Conservation (phyloP, 1,284 basidiomycete species). For the Ustilago hordei region DNA sequence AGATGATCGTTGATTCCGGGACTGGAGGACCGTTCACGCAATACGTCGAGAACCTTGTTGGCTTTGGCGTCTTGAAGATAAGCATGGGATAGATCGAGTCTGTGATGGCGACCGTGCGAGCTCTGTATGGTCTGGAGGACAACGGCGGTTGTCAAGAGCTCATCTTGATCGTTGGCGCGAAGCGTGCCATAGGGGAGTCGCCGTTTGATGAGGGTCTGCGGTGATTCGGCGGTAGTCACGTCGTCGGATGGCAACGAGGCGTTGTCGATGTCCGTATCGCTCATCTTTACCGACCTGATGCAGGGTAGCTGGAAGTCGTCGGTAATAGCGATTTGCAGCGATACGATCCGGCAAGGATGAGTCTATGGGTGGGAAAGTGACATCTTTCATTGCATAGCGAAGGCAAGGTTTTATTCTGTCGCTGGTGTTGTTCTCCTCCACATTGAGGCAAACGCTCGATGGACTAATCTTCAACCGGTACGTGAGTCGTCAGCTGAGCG, state of each 20-base stretch:
- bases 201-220: background rate
- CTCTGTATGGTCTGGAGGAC: background rate
- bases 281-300: conserved; percentile 7
- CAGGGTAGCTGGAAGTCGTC: background rate
- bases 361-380: too few species aligned
- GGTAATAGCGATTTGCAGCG: background rate
- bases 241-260: conserved; percentile 22
- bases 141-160: conserved; percentile 6
- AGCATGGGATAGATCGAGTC: conserved; percentile 11
- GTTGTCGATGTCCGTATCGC: conserved; percentile 18
- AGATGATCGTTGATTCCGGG: background rate
- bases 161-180: conserved; percentile 12
- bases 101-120: conserved; percentile 22
- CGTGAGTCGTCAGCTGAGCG: too few species aligned
- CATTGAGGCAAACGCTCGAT: too few species aligned
- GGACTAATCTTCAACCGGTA: too few species aligned
- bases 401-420: too few species aligned
- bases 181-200: conserved; percentile 27
- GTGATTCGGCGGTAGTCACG: background rate
- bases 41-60: conserved; percentile 8
- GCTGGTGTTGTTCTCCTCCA: too few species aligned
- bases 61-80: conserved; percentile 19
- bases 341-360: background rate
- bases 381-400: too few species aligned
- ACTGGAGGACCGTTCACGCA: conserved; percentile 1